Base-by-base conservation (phyloP, 768 basidiomycete species). In the Rhizopogon vulgaris region DNA sequence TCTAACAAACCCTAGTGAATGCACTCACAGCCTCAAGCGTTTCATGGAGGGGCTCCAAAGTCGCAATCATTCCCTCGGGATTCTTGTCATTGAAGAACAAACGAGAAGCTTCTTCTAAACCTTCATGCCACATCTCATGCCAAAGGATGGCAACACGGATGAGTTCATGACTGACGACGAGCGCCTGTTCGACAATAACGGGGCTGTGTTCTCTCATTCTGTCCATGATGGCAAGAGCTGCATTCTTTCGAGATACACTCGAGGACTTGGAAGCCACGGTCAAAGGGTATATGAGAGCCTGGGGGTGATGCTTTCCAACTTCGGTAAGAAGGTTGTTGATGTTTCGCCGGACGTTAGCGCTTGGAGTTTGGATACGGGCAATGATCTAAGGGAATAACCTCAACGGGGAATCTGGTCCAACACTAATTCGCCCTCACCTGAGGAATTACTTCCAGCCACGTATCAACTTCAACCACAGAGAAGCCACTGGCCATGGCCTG, bases 41-140 rank as follows among this genome's bases (percentile, higher is more conserved):
- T 45, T 94, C 89, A 58, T 99, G 96, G 52, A 98, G 72, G 2
- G 94, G 95, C 60, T 94, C 92, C 43, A 99, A 70, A 11, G 83
- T 87, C 22, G 84, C 85, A 60, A 97, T 96, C 96, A 99, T 99
- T 6, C 90, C 96, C 53, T 92, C 89, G 2, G 95, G 87, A 66
- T 99, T 96, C 62, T 92, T 89, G 60, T 98, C 96, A 9, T 91
- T 94, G 76, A 94, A 99, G 73, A 94, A 99, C 41, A 93, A 71
- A 38, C 96, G 81, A 6, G 94, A 96, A 6, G 96, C 96, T 68
- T 99, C 96, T 71, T 99, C 96, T 18, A 99, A 75, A 15, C 92
- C 94, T 71, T 99, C 96, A 60, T 97, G 94, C 96, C 96, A 99
- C 57, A 94, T 74, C 67, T 99, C 96, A 60, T 98, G 94, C 96